A percentile compares a stretch with the other conserved stretches of the same genome.
These are phyloP conservation scores for Phanerodontia chrysosporium DNA, from an alignment of 768 basidiomycete species.

Conservation along the genomic window DNA sequence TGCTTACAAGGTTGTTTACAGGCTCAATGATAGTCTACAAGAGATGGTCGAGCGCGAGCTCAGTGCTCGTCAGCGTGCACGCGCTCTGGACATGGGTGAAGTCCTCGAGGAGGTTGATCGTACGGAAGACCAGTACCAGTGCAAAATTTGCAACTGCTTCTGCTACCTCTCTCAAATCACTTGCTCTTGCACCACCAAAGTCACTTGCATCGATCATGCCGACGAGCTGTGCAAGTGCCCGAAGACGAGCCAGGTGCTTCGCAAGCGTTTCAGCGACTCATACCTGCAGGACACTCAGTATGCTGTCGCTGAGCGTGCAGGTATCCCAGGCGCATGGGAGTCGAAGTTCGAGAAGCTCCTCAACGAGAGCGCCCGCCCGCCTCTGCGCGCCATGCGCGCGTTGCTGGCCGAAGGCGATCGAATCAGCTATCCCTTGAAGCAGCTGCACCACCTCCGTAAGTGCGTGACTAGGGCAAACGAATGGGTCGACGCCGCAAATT, in stretches of 20 bases:
- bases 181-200: conserved; percentile 71
- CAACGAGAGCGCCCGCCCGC: conserved; percentile 63
- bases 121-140: conserved; percentile 94
- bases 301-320: conserved; percentile 68
- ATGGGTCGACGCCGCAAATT: conserved; percentile 84
- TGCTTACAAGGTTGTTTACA: conserved; percentile 27
- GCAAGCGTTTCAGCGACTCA: conserved; percentile 78
- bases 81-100: conserved; percentile 59
- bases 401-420: conserved; percentile 88
- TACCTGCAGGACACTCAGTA: conserved; percentile 64
- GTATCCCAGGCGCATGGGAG: conserved; percentile 72
- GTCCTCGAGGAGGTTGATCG: conserved; percentile 74
- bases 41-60: conserved; percentile 91
- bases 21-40: conserved; percentile 78
- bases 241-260: conserved; percentile 54
- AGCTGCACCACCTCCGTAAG: conserved; percentile 67
- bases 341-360: conserved; percentile 64
- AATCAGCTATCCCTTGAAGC: conserved; percentile 69
- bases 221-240: conserved; percentile 69
- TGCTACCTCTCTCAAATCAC: conserved; percentile 93
- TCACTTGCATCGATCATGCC: conserved; percentile 85
- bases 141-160: conserved; percentile 87
- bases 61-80: conserved; percentile 57
- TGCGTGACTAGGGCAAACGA: conserved; percentile 79
- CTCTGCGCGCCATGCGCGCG: conserved; percentile 72